A percentile compares a stretch with the other conserved stretches of the same genome.
Evolutionary conservation across 148 eudicot species (phyloP).

Genomic region (Hydrangea macrophylla): DNA sequence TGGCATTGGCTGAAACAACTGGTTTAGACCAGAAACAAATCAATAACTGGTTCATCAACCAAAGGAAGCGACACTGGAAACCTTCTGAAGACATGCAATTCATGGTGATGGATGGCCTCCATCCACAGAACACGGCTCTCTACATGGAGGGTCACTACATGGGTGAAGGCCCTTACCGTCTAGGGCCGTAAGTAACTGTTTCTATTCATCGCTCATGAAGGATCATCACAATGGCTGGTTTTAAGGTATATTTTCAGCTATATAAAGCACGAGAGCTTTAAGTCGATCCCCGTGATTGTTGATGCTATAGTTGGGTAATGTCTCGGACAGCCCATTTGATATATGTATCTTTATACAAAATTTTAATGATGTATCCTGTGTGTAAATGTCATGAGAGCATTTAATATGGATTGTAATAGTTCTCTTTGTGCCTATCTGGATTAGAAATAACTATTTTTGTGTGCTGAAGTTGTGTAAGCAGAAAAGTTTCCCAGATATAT

Average conservation of each 20-base stretch:
- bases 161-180: constrained; percentile 77
- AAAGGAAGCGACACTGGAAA: constrained; percentile 77
- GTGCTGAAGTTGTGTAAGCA: too few relatives aligned
- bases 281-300: not conserved
- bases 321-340: constrained; percentile 3
- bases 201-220: not conserved
- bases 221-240: not conserved
- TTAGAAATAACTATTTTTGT: too few relatives aligned
- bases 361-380: constrained; percentile 1
- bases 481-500: too few relatives aligned
- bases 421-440: too few relatives aligned
- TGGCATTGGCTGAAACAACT: constrained; percentile 75
- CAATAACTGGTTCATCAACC: constrained; percentile 77
- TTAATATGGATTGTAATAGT: not conserved
- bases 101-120: constrained; percentile 91
- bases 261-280: not conserved
- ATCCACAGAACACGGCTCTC: constrained; percentile 63
- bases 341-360: not conserved
- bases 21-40: constrained; percentile 77
- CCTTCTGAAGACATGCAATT: constrained; percentile 84
- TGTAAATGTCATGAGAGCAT: not conserved
- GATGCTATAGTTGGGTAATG: constrained; percentile 3
- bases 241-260: too few relatives aligned
- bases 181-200: constrained; percentile 50
- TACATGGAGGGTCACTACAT: constrained; percentile 91